Evolutionary conservation across 768 basidiomycete genomes (phyloP).

Genomic region (Collybiopsis luxurians): DNA sequence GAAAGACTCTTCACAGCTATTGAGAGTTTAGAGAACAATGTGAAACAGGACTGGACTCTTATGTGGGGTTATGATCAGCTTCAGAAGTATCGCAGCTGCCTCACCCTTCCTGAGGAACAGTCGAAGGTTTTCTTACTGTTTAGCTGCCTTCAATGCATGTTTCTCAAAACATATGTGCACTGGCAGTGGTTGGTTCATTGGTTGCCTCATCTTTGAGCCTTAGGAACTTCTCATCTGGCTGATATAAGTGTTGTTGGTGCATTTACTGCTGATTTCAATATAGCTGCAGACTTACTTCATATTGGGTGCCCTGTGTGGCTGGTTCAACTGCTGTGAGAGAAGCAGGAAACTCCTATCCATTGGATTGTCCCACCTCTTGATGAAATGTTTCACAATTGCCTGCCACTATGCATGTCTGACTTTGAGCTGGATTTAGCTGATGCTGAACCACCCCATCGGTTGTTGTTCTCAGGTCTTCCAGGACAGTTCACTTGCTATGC

Average conservation of each 20-base stretch:
- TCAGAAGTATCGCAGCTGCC: not conserved
- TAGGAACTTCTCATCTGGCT: not conserved
- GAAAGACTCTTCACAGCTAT: not conserved
- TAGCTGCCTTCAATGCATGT: not conserved
- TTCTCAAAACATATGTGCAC: not conserved
- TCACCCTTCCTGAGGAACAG: not conserved
- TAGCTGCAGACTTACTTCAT: not conserved
- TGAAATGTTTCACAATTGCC: no score
- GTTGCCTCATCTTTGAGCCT: not conserved
- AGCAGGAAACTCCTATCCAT: no score
- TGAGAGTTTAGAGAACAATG: not conserved
- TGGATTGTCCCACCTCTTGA: no score
- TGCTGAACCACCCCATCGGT: no score
- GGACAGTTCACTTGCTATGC: no score
- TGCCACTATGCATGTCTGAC: no score
- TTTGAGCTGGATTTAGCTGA: no score
- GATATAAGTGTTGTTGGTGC: not conserved
- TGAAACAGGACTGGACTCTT: not conserved
- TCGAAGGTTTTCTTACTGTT: not conserved
- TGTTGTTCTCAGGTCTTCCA: no score
- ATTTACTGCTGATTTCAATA: not conserved
- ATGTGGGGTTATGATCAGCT: not conserved
- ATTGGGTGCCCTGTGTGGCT: not conserved
- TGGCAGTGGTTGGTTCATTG: not conserved
- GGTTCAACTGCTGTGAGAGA: no score